Conservation (phyloP, 257 asterid genomes). For the Hygrophila difformis region DNA sequence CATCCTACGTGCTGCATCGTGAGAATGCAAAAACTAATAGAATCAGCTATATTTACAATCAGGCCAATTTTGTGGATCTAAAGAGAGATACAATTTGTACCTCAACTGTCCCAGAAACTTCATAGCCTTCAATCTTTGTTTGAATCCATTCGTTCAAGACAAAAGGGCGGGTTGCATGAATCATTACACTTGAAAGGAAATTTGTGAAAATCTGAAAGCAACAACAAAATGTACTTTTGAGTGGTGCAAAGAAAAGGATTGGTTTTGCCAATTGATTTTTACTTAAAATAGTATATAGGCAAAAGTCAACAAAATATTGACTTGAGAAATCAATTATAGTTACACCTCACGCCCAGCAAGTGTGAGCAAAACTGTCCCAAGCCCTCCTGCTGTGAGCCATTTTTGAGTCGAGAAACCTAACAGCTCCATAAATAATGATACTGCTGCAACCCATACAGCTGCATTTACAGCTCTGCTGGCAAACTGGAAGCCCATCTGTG, state of each 20-base stretch:
- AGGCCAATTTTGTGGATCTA: constrained; percentile 5
- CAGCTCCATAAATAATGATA: constrained; percentile 93
- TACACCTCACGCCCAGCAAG: constrained; percentile 97
- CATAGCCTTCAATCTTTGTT: constrained; percentile 87
- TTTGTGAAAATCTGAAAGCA: constrained; percentile 74
- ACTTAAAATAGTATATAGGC: background rate
- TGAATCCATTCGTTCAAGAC: constrained; percentile 90
- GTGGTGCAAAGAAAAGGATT: background rate
- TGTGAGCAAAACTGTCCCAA: constrained; percentile 91
- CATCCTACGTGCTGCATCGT: constrained; percentile 76
- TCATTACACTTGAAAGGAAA: constrained; percentile 93
- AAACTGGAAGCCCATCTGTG: constrained; percentile 93
- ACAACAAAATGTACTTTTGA: constrained; percentile 13
- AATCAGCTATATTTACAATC: background rate
- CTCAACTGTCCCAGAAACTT: constrained; percentile 98
- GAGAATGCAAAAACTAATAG: constrained; percentile 7
- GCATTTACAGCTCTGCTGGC: constrained; percentile 79
- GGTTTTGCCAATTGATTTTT: constrained; percentile 1
- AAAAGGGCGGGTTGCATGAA: constrained; percentile 87
- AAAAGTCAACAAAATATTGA: background rate
- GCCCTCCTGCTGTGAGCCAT: constrained; percentile 97
- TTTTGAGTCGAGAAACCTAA: constrained; percentile 94
- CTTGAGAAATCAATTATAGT: background rate
- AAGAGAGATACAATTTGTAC: constrained; percentile 26
- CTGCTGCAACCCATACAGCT: constrained; percentile 98